These are phyloP conservation scores for Mariannaea elegans DNA, from an alignment of 2,329 filamentous ascomycete species.

Conservation along the genomic window DNA sequence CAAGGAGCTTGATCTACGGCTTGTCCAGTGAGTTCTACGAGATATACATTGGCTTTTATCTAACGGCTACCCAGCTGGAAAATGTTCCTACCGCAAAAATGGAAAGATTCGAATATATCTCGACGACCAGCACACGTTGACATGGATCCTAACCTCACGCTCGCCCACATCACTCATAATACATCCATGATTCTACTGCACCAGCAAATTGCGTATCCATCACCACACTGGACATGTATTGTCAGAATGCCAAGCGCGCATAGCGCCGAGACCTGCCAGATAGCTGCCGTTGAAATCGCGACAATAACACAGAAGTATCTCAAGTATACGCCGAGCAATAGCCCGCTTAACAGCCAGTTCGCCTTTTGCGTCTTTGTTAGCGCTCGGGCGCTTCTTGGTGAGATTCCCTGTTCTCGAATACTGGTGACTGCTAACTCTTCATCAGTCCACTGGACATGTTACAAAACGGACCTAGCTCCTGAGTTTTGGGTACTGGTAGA, in stretches of 20 bases:
- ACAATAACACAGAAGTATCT: conserved; percentile 54
- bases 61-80: conserved; percentile 15
- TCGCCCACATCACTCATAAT: conserved; percentile 58
- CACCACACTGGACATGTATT: conserved; percentile 43
- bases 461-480: conserved; percentile 30
- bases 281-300: conserved; percentile 53
- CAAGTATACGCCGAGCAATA: conserved; percentile 38
- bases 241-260: conserved; percentile 50
- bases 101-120: conserved; percentile 27
- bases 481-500: conserved; percentile 37
- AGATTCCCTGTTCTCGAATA: too few species aligned
- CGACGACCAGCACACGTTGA: conserved; percentile 5
- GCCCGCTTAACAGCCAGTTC: conserved; percentile 48
- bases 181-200: conserved; percentile 57
- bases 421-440: too few species aligned
- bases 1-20: conserved; percentile 54
- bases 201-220: conserved; percentile 55
- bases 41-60: too few species aligned
- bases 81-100: conserved; percentile 32
- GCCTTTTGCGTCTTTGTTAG: conserved; percentile 54
- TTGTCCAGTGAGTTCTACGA: conserved; percentile 42
- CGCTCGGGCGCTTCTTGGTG: conserved; percentile 47
- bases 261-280: conserved; percentile 55
- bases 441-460: conserved; percentile 40
- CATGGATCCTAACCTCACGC: conserved; percentile 58